These are phyloP conservation scores for Phanerochaete carnosa DNA, from an alignment of 768 basidiomycete genomes.

Conservation along the genomic window DNA sequence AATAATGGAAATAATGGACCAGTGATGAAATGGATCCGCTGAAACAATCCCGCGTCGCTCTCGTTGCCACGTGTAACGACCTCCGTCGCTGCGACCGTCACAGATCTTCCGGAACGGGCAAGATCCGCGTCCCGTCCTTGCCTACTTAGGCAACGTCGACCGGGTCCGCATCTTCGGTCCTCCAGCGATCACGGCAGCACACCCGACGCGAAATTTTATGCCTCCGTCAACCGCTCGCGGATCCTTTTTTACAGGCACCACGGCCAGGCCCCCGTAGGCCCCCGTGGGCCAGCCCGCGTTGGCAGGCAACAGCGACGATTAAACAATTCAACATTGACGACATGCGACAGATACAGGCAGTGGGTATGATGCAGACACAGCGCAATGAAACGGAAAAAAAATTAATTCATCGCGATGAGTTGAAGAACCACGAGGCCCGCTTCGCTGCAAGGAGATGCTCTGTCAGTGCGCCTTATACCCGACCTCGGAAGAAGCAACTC, in stretches of 20 bases:
- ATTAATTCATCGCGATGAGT: constrained; percentile 61
- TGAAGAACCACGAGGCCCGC: constrained; percentile 93
- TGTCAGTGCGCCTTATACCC: background rate
- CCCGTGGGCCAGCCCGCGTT: background rate
- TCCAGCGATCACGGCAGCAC: background rate
- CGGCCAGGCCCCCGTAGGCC: background rate
- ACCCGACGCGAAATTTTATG: background rate
- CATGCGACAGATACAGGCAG: constrained; percentile 19
- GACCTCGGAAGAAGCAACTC: constrained; percentile 11
- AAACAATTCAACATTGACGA: background rate
- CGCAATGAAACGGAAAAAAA: background rate
- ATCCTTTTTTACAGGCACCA: background rate
- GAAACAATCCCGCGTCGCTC: constrained; percentile 19
- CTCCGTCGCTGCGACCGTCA: constrained; percentile 15
- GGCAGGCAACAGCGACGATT: background rate
- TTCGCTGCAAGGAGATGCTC: constrained; percentile 50
- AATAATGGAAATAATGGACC: constrained; percentile 16
- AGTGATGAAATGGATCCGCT: constrained; percentile 19
- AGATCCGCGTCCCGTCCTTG: background rate
- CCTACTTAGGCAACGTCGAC: background rate
- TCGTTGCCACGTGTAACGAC: constrained; percentile 26
- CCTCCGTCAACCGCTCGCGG: background rate
- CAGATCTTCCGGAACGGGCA: constrained; percentile 2
- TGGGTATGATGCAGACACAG: too few relatives aligned
- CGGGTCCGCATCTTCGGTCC: background rate